A percentile compares a stretch with the other conserved stretches of the same genome.
Evolutionary conservation across 495 filamentous ascomycete genomes (phyloP).

Genomic region (Peziza echinospora): DNA sequence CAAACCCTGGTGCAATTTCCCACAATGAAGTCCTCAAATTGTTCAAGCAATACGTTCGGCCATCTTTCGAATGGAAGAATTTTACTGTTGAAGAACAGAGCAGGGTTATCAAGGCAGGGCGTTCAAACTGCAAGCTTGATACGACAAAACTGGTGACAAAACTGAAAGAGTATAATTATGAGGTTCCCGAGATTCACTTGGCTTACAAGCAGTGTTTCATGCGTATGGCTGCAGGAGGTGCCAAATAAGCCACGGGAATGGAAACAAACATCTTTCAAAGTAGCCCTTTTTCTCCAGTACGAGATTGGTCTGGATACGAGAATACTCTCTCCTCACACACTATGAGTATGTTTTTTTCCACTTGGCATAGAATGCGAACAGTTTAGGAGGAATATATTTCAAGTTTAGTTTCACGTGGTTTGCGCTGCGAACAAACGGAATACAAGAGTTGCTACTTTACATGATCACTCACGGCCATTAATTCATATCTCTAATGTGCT

Average conservation of each 20-base stretch:
- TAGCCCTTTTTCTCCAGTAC: too few species aligned
- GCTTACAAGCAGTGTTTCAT: constrained; percentile 40
- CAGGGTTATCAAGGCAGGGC: constrained; percentile 42
- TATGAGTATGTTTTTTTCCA: too few species aligned
- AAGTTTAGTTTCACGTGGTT: too few species aligned
- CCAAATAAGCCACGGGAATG: constrained; percentile 8
- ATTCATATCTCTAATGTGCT: too few species aligned
- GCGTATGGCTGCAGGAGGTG: constrained; percentile 37
- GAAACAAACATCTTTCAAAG: too few species aligned
- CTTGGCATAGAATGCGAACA: too few species aligned
- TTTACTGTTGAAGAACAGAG: constrained; percentile 42
- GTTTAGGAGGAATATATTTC: too few species aligned
- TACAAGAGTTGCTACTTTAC: too few species aligned
- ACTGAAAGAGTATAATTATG: constrained; percentile 35
- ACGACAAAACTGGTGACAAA: constrained; percentile 37
- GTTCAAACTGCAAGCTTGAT: constrained; percentile 43
- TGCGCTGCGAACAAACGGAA: too few species aligned
- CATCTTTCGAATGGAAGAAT: constrained; percentile 42
- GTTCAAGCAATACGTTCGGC: constrained; percentile 39
- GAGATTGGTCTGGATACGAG: too few species aligned
- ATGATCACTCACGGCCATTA: too few species aligned
- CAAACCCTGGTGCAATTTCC: constrained; percentile 43
- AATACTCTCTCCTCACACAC: too few species aligned
- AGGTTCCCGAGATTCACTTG: constrained; percentile 39
- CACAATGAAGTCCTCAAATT: constrained; percentile 43